phyloP scores from a whole-genome alignment of 345 rosid species.

The Syzygium aromaticum region DNA sequence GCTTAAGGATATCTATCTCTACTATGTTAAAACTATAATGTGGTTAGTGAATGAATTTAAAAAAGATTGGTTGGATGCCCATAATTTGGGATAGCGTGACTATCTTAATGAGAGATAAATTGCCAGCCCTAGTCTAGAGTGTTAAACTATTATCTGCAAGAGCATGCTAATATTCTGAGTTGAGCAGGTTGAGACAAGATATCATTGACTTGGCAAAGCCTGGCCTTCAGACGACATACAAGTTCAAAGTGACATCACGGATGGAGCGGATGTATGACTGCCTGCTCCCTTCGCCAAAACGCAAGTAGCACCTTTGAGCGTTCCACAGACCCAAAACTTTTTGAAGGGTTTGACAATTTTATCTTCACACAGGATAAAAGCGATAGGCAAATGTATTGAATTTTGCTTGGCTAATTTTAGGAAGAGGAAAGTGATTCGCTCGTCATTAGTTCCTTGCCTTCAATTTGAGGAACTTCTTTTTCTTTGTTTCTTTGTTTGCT shows the following conservation, averaged over 20 bases:
- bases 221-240: conserved; percentile 43
- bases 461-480: not conserved
- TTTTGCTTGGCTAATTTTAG: not conserved
- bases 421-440: not conserved
- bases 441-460: not conserved
- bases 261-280: conserved; percentile 69
- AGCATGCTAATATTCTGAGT: not conserved
- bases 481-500: not conserved
- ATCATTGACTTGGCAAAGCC: conserved; percentile 71
- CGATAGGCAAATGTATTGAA: not conserved
- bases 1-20: not conserved
- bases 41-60: not conserved
- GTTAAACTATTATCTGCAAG: not conserved
- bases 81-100: not conserved
- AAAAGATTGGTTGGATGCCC: not conserved
- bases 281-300: conserved; percentile 57
- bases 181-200: conserved; percentile 74
- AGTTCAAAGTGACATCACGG: conserved; percentile 53
- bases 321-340: not conserved
- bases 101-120: not conserved
- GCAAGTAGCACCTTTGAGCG: conserved; percentile 13
- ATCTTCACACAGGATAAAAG: not conserved
- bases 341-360: not conserved
- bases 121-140: not conserved
- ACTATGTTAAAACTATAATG: not conserved